A percentile compares a stretch with the other conserved stretches of the same genome.
Evolutionary conservation across 2,329 filamentous ascomycete species (phyloP).

Genomic region (Trichoderma endophyticum): DNA sequence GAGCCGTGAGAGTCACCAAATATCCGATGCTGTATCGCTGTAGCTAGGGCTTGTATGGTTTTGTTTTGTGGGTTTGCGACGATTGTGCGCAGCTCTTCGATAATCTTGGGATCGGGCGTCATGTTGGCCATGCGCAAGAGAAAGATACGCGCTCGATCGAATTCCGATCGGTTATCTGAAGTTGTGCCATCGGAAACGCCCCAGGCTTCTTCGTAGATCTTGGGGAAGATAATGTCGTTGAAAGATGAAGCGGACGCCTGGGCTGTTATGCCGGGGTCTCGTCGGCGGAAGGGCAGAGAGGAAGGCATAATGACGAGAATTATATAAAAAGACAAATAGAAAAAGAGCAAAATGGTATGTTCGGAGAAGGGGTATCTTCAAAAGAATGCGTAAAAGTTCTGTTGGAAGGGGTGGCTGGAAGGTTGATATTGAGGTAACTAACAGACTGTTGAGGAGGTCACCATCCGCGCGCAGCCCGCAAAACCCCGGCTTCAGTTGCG

Average conservation of each 20-base stretch:
- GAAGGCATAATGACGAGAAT: conserved; percentile 1
- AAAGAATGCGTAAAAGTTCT: neutral
- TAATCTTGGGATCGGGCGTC: conserved; percentile 25
- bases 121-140: conserved; percentile 31
- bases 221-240: conserved; percentile 33
- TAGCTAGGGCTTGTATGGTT: conserved; percentile 29
- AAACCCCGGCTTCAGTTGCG: neutral
- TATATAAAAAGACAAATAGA: neutral
- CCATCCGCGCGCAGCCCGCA: neutral
- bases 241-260: conserved; percentile 6
- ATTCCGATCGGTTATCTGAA: conserved; percentile 26
- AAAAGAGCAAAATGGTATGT: neutral
- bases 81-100: conserved; percentile 29
- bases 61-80: conserved; percentile 26
- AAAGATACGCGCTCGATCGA: conserved; percentile 33
- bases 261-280: conserved; percentile 4
- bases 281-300: conserved; percentile 16
- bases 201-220: conserved; percentile 34
- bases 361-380: neutral
- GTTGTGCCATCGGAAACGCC: conserved; percentile 21
- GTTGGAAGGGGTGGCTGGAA: neutral
- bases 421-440: neutral
- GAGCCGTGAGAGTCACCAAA: conserved; percentile 30
- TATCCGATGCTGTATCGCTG: conserved; percentile 28
- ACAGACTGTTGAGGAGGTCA: neutral